Evolutionary conservation across 805 yeast genomes (phyloP).

Genomic region (Kazachstania bromeliacearum): DNA sequence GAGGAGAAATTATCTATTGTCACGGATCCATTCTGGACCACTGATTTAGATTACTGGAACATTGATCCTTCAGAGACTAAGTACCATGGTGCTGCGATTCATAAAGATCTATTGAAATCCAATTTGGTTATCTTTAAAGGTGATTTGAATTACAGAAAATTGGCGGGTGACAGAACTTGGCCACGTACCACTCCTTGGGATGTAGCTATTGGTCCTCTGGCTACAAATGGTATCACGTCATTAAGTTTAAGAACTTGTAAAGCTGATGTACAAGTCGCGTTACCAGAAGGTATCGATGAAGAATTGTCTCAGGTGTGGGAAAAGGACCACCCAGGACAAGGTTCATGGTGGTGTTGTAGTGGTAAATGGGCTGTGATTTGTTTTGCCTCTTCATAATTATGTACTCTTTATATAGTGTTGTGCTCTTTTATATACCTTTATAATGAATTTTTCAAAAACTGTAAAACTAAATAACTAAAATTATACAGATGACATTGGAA

Average conservation of each 20-base stretch:
- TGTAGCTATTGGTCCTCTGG: slow-evolving; percentile 61
- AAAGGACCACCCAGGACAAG: slow-evolving; percentile 48
- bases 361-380: slow-evolving; percentile 94
- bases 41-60: slow-evolving; percentile 65
- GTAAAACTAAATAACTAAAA: too few species aligned
- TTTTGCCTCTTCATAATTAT: slow-evolving; percentile 15
- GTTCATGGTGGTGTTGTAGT: slow-evolving; percentile 73
- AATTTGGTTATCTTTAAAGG: slow-evolving; percentile 82
- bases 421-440: neutral
- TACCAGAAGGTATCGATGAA: slow-evolving; percentile 63
- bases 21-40: slow-evolving; percentile 81
- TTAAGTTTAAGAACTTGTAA: slow-evolving; percentile 85
- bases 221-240: slow-evolving; percentile 50
- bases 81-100: slow-evolving; percentile 47
- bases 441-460: too few species aligned
- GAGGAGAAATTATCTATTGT: slow-evolving; percentile 42
- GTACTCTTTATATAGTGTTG: neutral
- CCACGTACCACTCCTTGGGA: slow-evolving; percentile 65
- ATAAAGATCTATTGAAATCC: slow-evolving; percentile 52
- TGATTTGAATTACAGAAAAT: slow-evolving; percentile 88
- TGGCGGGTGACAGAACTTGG: slow-evolving; percentile 90
- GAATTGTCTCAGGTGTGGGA: slow-evolving; percentile 54
- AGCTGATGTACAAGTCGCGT: slow-evolving; percentile 90
- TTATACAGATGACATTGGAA: too few species aligned
- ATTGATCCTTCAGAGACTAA: slow-evolving; percentile 42